Evolutionary conservation across 2,329 filamentous ascomycete species (phyloP), one percentile per base, ranked within the genome.

Genomic region (Curvularia sp.): DNA sequence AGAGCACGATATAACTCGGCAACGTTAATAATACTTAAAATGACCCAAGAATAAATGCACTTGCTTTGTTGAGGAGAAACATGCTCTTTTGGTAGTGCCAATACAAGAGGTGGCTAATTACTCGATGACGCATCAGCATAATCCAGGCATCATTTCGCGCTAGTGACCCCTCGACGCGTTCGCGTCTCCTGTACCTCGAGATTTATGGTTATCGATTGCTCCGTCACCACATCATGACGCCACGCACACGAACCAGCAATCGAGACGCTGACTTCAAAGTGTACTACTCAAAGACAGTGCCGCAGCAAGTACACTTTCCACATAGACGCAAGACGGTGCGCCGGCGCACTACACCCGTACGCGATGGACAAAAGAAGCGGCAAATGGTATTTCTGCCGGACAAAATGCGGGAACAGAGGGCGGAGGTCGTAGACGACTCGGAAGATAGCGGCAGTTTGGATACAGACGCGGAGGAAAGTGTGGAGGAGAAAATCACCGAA

Each of bases 211-310:
- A 47, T 55, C 52, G 47, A 42, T 55, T 55, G n/a, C 46, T 50
- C 47, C n/a, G 46, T 46, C 31, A 43, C 47, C 46, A 9, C 51
- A 65, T 51, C 26, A 75, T 76, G 73, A 69, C 72, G 20, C 63
- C 70, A 10, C 64, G 59, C 15, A 75, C 72, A 30, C 65, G 72
- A 48, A 62, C 58, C 10, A 65, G 64, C 48, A 76, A 75, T 31
- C 61, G 62, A 46, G 62, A 71, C 7, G 57, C 63, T 10, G 56
- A 66, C 13, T 69, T 53, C 49, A 75, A 71, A 46, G 66, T 67
- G 33, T 76, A 74, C 55, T 73, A 71, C 20, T 69, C 72, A 10
- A 76, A 71, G 44, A 75, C 69, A 43, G 53, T 68, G 2, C 69
- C 72, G 7, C 64, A 72, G 35, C 74, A 76, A 39, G 49, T 61